These are phyloP conservation scores for Chalaropsis ovoidea DNA, from an alignment of 2,329 filamentous ascomycete genomes.

Conservation along the genomic window DNA sequence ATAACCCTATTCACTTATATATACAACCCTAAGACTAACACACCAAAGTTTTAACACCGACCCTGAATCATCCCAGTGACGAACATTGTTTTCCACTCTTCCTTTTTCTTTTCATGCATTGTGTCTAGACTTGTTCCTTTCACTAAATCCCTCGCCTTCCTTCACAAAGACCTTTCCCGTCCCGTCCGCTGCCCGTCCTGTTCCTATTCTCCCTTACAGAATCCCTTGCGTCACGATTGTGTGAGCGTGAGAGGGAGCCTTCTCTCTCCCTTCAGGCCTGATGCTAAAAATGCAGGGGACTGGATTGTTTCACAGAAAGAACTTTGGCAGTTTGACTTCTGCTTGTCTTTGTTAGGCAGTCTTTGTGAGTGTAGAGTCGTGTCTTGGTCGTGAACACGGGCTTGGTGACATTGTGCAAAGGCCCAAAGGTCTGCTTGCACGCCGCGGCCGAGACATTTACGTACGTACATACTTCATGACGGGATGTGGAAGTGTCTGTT, in stretches of 20 bases:
- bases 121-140: not conserved
- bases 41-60: too few species aligned
- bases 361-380: not conserved
- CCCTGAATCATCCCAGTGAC: not conserved
- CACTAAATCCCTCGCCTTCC: not conserved
- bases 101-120: not conserved
- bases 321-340: conserved; percentile 1
- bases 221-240: not conserved
- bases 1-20: not conserved
- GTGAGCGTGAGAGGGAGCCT: not conserved
- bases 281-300: not conserved
- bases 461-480: too few species aligned
- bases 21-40: too few species aligned
- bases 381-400: not conserved
- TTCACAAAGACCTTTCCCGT: not conserved
- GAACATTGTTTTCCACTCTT: not conserved
- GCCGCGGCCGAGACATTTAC: too few species aligned
- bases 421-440: not conserved
- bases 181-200: not conserved
- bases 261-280: not conserved
- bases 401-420: not conserved
- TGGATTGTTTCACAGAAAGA: conserved; percentile 5
- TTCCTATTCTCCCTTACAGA: not conserved
- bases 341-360: not conserved
- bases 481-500: not conserved